These are phyloP conservation scores for Pleodorina starrii DNA, from an alignment of 139 green algal species.

Conservation along the genomic window DNA sequence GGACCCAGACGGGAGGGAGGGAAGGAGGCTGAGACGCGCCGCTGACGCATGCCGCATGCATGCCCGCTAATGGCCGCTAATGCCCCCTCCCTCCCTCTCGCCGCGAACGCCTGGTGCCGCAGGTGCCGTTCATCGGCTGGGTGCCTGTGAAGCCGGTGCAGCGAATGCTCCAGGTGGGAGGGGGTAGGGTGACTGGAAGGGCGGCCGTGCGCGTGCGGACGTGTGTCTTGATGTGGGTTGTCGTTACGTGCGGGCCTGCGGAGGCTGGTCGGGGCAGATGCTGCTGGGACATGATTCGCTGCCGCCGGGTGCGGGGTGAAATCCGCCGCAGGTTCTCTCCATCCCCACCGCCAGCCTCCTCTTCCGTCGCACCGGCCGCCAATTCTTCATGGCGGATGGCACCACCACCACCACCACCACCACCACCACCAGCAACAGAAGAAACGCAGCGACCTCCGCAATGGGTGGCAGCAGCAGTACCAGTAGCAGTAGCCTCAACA, in stretches of 20 bases:
- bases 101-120: neutral
- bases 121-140: constrained; percentile 86
- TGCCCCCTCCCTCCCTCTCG: neutral
- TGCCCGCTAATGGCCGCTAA: too few species aligned
- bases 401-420: neutral
- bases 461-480: neutral
- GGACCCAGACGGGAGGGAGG: too few species aligned
- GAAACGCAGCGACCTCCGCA: too few species aligned
- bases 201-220: too few species aligned
- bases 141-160: constrained; percentile 52
- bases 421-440: neutral
- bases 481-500: neutral
- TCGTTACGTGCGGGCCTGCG: too few species aligned
- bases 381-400: constrained; percentile 71
- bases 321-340: constrained; percentile 44
- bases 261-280: too few species aligned
- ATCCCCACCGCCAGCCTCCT: constrained; percentile 54
- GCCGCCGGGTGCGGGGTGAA: too few species aligned
- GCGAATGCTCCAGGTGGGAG: constrained; percentile 46
- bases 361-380: constrained; percentile 65
- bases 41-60: too few species aligned
- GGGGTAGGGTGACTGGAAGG: too few species aligned
- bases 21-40: too few species aligned
- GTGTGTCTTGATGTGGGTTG: too few species aligned
- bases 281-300: too few species aligned